Evolutionary conservation across 2,329 filamentous ascomycete genomes (phyloP), one percentile per base, ranked within the genome.

Genomic region (Xylaria sp.): DNA sequence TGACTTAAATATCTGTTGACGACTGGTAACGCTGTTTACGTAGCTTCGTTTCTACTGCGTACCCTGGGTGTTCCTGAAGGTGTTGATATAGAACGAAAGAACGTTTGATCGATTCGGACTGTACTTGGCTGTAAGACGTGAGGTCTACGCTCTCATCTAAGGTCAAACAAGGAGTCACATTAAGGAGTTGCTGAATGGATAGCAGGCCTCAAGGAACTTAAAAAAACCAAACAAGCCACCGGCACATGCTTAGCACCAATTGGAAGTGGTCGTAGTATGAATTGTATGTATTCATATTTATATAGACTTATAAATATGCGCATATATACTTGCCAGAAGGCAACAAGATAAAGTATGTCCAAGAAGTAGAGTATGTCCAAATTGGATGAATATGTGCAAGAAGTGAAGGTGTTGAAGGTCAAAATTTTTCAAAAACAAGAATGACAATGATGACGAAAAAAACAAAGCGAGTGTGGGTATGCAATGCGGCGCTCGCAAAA

Each of bases 391-490:
- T 58, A 66, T 58, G n/a, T 63, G 28, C 46, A 55, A 61, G 28
- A 23, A 54, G 7, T 10, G 54, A 51, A 50, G 44, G 31, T 25
- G 28, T n/a, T 1, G 25, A 56, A 57, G 63, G 7, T 18, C 51
- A 31, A 10, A 62, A 50, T 8, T 28, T 41, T 55, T 46, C 15
- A 46, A 7, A n/a, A 46, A n/a, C 13, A 20, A 18, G 13, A 2
- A 37, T 37, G 34, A 37, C 34, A 28, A 12, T 28, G 28, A 28
- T 28, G 28, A 28, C 5, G 28, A 52, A 7, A 34, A 34, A 55
- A 52, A 44, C 20, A 50, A 64, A 71, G 59, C 50, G 63, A 71
- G 56, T 55, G 66, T 68, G 31, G 10, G 66, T 69, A 66, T 69
- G 69, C 62, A 68, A 63, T 56, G 65, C 57, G 57, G 58, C 55